A percentile compares a stretch with the other conserved stretches of the same genome.
Evolutionary conservation across 2,329 filamentous ascomycete species (phyloP).

Genomic region (Neobulgaria alba): DNA sequence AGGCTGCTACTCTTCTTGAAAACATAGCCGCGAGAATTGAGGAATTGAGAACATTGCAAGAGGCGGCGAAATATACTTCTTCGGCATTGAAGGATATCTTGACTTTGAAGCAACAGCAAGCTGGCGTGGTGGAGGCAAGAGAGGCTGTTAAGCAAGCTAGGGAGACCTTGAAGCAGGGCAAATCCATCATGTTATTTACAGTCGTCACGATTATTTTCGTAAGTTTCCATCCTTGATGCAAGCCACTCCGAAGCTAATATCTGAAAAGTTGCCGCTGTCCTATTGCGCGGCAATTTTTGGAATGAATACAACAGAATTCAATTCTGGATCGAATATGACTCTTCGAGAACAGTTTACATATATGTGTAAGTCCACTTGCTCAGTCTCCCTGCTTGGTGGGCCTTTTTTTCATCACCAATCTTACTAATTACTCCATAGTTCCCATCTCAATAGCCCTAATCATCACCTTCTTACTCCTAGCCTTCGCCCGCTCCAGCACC

Average conservation of each 20-base stretch:
- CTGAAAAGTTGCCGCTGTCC: slow-evolving; percentile 28
- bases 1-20: no score
- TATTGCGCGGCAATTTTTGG: slow-evolving; percentile 34
- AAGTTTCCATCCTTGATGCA: background rate
- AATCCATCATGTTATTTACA: slow-evolving; percentile 39
- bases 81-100: slow-evolving; percentile 28
- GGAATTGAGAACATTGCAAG: slow-evolving; percentile 16
- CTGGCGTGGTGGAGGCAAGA: slow-evolving; percentile 37
- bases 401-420: no score
- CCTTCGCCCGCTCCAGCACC: no score
- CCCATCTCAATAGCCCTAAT: no score
- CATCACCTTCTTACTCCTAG: no score
- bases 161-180: slow-evolving; percentile 34
- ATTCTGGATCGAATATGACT: slow-evolving; percentile 3
- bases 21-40: slow-evolving; percentile 17
- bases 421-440: no score
- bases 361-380: no score
- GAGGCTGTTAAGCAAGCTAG: slow-evolving; percentile 33
- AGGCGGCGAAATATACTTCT: slow-evolving; percentile 8
- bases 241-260: background rate
- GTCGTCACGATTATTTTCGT: slow-evolving; percentile 38
- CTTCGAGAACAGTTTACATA: slow-evolving; percentile 9
- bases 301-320: slow-evolving; percentile 28
- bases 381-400: no score
- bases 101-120: slow-evolving; percentile 38